Evolutionary conservation across 495 filamentous ascomycete species (phyloP).

Genomic region (Penicillium canescens): DNA sequence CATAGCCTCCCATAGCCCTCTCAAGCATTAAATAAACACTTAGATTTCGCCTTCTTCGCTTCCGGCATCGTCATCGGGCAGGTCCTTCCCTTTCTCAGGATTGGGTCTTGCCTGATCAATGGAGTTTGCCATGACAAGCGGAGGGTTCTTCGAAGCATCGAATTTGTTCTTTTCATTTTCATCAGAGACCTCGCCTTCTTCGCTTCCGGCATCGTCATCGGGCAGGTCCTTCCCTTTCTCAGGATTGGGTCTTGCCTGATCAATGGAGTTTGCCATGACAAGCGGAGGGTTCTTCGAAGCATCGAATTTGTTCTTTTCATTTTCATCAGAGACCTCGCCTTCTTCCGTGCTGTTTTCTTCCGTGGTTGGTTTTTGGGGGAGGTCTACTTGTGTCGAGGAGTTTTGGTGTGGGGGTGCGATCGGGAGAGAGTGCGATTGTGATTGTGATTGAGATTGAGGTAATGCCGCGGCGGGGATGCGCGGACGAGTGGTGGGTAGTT

Average conservation of each 20-base stretch:
- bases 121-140: background rate
- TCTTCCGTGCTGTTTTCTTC: conserved; percentile 20
- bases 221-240: too few species aligned
- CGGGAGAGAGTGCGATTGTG: background rate
- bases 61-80: conserved; percentile 32
- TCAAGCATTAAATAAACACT: background rate
- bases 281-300: background rate
- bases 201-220: too few species aligned
- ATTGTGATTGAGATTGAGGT: background rate
- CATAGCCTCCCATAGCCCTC: background rate
- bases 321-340: conserved; percentile 20
- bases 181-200: conserved; percentile 25
- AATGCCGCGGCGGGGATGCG: conserved; percentile 22
- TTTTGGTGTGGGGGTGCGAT: background rate
- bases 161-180: background rate
- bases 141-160: background rate
- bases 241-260: too few species aligned
- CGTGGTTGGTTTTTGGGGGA: background rate
- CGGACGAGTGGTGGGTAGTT: conserved; percentile 10
- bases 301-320: background rate
- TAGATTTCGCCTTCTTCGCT: conserved; percentile 50
- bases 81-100: background rate
- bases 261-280: background rate
- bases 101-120: background rate
- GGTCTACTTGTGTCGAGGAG: background rate